Conservation (phyloP, 2,329 filamentous ascomycete genomes). For the Pseudovirgaria hyperparasitica region DNA sequence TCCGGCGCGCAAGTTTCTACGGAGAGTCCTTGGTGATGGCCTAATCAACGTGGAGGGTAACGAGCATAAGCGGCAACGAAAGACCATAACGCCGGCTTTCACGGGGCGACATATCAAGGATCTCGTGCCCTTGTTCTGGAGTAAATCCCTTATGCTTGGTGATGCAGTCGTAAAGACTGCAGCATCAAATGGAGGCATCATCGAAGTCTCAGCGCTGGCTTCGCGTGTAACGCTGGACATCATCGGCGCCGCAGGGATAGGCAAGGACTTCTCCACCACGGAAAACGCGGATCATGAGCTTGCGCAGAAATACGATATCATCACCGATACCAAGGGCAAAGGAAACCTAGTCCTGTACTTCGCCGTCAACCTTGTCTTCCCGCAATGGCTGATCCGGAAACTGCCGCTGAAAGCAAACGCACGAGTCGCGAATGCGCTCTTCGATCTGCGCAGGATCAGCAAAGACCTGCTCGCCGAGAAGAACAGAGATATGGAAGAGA, state of each 20-base stretch:
- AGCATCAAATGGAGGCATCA: constrained; percentile 22
- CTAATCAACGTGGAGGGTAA: constrained; percentile 38
- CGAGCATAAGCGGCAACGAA: constrained; percentile 45
- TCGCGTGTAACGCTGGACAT: constrained; percentile 34
- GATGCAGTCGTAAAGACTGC: constrained; percentile 45
- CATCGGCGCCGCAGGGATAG: constrained; percentile 32
- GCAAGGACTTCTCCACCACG: constrained; percentile 29
- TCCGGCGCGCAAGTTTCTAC: constrained; percentile 30
- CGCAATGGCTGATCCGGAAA: constrained; percentile 18
- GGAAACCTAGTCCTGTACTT: constrained; percentile 25
- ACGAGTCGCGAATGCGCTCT: constrained; percentile 25
- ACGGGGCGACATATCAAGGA: constrained; percentile 77
- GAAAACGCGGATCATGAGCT: constrained; percentile 29
- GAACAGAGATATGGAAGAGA: constrained; percentile 23
- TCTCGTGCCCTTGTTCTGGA: constrained; percentile 74
- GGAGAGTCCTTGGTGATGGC: constrained; percentile 37
- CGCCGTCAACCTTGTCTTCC: constrained; percentile 17
- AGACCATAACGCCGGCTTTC: constrained; percentile 70
- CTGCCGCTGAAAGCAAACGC: constrained; percentile 32
- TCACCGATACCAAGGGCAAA: constrained; percentile 33
- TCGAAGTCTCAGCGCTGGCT: constrained; percentile 31
- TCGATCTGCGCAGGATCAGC: constrained; percentile 22
- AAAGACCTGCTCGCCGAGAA: constrained; percentile 34
- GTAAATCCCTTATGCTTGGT: constrained; percentile 57
- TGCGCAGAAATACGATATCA: constrained; percentile 20